Evolutionary conservation across 306 rosid species (phyloP).

Genomic region (Dryas octopetala): DNA sequence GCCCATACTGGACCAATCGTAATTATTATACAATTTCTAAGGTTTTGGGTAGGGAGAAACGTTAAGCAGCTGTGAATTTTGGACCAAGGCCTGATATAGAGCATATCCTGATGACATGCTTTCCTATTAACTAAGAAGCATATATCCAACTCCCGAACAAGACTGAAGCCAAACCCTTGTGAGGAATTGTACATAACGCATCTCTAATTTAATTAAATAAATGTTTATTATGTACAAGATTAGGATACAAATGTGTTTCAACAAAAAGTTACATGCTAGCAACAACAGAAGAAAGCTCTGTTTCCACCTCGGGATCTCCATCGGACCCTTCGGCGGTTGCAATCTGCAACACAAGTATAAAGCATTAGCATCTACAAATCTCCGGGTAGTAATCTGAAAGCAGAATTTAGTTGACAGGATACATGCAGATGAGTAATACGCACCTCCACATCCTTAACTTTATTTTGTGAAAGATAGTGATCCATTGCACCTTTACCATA

Average conservation of each 20-base stretch:
- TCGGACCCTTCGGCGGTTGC: slow-evolving; percentile 35
- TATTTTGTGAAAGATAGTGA: slow-evolving; percentile 53
- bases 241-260: slow-evolving; percentile 30
- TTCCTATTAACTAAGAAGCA: too few relatives aligned
- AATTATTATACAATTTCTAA: too few relatives aligned
- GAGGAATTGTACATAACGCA: slow-evolving; percentile 2
- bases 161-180: background rate
- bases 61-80: too few relatives aligned
- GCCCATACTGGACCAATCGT: too few relatives aligned
- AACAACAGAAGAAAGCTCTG: slow-evolving; percentile 70
- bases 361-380: background rate
- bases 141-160: too few relatives aligned
- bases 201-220: slow-evolving; percentile 32
- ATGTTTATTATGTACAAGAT: slow-evolving; percentile 65
- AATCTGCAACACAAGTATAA: slow-evolving; percentile 19
- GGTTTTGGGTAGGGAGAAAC: too few relatives aligned
- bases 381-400: background rate
- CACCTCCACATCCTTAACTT: slow-evolving; percentile 49
- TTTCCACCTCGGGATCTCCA: slow-evolving; percentile 64
- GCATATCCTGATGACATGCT: too few relatives aligned
- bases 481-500: slow-evolving; percentile 75
- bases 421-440: background rate
- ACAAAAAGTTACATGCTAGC: slow-evolving; percentile 75
- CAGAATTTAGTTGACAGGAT: background rate
- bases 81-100: too few relatives aligned